A percentile compares a stretch with the other conserved stretches of the same genome.
These are phyloP conservation scores for Rhodomyrtus psidioides DNA, from an alignment of 441 rosid genomes.

Conservation along the genomic window DNA sequence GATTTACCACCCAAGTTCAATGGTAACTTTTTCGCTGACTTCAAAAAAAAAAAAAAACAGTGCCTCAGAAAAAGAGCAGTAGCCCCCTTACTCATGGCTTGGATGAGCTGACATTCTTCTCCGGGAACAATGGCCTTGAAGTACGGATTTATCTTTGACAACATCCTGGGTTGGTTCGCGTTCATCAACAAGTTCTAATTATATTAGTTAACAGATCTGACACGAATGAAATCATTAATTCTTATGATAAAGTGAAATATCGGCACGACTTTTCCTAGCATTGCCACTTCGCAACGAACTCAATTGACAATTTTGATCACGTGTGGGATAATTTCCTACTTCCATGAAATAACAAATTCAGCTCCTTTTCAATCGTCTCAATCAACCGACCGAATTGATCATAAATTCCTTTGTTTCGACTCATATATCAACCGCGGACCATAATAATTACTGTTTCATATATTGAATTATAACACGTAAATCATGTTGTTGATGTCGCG, in stretches of 20 bases:
- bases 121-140: no score
- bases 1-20: background rate
- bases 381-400: background rate
- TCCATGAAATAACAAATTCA: background rate
- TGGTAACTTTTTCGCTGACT: background rate
- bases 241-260: no score
- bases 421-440: background rate
- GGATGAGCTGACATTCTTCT: background rate
- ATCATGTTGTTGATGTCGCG: background rate
- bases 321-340: background rate
- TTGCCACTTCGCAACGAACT: no score
- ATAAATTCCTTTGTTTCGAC: background rate
- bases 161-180: no score
- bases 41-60: accelerated
- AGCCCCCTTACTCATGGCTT: background rate
- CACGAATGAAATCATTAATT: no score
- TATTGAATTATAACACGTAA: background rate
- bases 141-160: no score
- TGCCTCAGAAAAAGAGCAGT: background rate
- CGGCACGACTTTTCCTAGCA: no score
- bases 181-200: no score
- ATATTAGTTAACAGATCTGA: no score
- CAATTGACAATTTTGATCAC: no score
- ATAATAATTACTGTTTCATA: background rate
- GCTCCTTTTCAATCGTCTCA: background rate